Percentiles rank a stretch among this genome's conserved stretches.
Conservation (phyloP, 106 monocot species). For the Dendrobium nobile region DNA sequence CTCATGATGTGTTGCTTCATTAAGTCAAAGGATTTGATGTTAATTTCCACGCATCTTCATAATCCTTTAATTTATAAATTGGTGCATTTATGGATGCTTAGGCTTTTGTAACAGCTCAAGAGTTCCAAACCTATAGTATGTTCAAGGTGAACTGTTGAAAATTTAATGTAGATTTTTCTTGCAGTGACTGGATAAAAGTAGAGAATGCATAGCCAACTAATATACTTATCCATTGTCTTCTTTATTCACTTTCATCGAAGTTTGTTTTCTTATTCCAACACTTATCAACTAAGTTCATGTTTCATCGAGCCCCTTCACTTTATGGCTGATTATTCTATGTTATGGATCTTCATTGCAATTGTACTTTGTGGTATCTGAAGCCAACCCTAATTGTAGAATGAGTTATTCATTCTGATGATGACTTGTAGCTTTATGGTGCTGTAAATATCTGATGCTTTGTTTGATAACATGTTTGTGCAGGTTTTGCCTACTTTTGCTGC, state of each 20-base stretch:
- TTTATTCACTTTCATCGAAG: not conserved
- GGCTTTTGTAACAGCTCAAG: too few species aligned
- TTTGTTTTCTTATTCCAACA: not conserved
- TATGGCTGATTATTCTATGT: not conserved
- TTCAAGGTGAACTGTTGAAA: too few species aligned
- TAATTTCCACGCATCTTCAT: too few species aligned
- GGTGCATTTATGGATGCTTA: too few species aligned
- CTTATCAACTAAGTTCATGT: not conserved
- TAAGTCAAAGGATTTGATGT: too few species aligned
- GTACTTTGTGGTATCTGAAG: not conserved
- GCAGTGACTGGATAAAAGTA: not conserved
- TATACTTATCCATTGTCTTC: not conserved
- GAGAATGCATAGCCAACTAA: not conserved
- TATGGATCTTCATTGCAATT: not conserved
- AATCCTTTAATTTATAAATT: too few species aligned
- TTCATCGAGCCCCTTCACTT: not conserved
- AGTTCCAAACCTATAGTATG: too few species aligned
- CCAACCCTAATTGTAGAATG: not conserved
- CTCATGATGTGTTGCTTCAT: too few species aligned
- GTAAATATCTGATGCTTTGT: not conserved
- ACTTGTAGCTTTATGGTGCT: not conserved
- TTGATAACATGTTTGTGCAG: conserved; percentile 35
- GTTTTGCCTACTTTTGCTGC: conserved; percentile 88
- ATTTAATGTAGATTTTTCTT: too few species aligned
- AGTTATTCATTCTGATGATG: not conserved